phyloP scores from a whole-genome alignment of 352 stramenopile species.

The Globisporangium carolinianum region DNA sequence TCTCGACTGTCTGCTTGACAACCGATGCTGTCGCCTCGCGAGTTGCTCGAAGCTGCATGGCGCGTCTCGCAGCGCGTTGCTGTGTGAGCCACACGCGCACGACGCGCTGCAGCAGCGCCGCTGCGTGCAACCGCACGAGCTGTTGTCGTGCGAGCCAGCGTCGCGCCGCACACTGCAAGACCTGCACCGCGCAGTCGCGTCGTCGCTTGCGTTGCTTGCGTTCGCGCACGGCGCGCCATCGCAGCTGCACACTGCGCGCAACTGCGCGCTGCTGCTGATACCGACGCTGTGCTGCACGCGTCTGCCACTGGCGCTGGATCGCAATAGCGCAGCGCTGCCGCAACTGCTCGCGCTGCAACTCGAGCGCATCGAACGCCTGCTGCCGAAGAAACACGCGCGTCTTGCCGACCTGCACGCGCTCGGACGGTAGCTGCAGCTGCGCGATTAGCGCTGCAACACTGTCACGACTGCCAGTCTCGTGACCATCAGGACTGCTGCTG shows the following conservation, averaged over 20 bases:
- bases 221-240: constrained; percentile 48
- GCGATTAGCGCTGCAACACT: constrained; percentile 24
- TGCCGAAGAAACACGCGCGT: constrained; percentile 70
- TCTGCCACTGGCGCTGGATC: constrained; percentile 52
- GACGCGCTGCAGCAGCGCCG: constrained; percentile 19
- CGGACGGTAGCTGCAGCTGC: constrained; percentile 16
- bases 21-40: background rate
- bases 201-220: constrained; percentile 25
- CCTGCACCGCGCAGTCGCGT: constrained; percentile 22
- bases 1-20: background rate
- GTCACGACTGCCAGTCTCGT: background rate
- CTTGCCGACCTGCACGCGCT: constrained; percentile 52
- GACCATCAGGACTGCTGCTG: background rate
- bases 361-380: constrained; percentile 50
- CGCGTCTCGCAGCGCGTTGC: background rate
- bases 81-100: constrained; percentile 19
- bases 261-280: constrained; percentile 30
- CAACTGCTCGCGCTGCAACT: constrained; percentile 33
- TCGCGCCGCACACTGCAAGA: constrained; percentile 30
- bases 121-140: constrained; percentile 7
- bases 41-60: background rate
- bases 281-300: constrained; percentile 16
- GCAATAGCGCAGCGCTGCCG: constrained; percentile 21
- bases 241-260: constrained; percentile 37
- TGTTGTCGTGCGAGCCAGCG: constrained; percentile 23